phyloP scores from a whole-genome alignment of 208 protist genomes.

The Crithidia sp. region DNA sequence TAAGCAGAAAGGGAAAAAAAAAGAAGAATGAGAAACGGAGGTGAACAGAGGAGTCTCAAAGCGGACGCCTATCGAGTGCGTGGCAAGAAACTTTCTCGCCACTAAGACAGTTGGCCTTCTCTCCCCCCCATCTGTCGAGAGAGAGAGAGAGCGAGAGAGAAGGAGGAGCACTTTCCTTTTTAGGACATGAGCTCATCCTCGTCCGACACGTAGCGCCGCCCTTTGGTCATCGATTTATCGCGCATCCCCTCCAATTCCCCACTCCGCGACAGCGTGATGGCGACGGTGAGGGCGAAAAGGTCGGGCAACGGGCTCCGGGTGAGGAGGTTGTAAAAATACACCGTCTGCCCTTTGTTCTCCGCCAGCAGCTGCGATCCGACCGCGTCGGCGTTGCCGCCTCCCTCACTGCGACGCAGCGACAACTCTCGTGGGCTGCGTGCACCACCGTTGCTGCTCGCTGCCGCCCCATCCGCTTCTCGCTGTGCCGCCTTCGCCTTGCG shows the following conservation, averaged over 20 bases:
- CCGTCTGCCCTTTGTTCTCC: constrained; percentile 50
- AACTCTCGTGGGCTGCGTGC: not conserved
- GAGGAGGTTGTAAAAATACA: constrained; percentile 48
- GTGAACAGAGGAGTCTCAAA: no score
- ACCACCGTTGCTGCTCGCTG: not conserved
- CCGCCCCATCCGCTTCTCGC: no score
- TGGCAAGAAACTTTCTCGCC: no score
- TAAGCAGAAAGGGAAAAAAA: no score
- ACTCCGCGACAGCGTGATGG: constrained; percentile 58
- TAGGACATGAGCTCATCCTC: constrained; percentile 13
- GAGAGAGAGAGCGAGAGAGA: constrained; percentile 7
- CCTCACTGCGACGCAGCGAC: not conserved
- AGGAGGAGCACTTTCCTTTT: not conserved
- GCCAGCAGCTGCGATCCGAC: constrained; percentile 30
- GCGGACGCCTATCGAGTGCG: no score
- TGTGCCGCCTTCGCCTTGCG: not conserved
- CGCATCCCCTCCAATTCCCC: constrained; percentile 19
- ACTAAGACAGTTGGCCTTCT: not conserved
- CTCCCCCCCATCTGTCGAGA: constrained; percentile 10
- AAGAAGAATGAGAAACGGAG: no score
- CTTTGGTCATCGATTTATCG: not conserved
- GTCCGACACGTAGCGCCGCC: constrained; percentile 2
- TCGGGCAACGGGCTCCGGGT: constrained; percentile 34
- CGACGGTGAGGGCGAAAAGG: constrained; percentile 57
- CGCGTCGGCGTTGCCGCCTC: not conserved